Evolutionary conservation across 441 rosid genomes (phyloP), one percentile per base, ranked within the genome.

Genomic region (Pelargonium citronellum): DNA sequence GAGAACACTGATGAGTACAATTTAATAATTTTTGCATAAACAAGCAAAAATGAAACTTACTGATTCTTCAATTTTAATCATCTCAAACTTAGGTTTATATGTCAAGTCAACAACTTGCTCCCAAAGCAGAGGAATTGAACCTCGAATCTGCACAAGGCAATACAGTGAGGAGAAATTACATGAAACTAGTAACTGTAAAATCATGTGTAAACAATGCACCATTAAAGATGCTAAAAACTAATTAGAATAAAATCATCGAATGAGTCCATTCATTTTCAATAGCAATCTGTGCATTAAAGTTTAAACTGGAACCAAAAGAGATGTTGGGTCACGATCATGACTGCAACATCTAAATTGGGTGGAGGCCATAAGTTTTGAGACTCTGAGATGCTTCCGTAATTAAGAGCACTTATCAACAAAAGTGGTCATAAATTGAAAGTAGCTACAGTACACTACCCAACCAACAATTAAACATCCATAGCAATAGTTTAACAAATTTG

Each of bases 61-160:
- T 67, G 96, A 95, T 79, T 90, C 98, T 83, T 92, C 98, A 67
- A 91, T 85, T 77, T 72, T 86, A 71, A 90, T 83, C 75, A 95
- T 95, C 83, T 92, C 98, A 83, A 90, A 92, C 77, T 87, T 92
- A 74, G 90, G 95, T 78, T 89, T 88, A 74, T 86, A 85, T 17
- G 88, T 85, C 83, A 85, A 80, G 81, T 86, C 84, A 74, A 89
- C 92, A 83, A 84, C 78, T 75, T 89, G 96, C 81, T 89, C 89
- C 96, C 96, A 89, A 30, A 69, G 67, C 73, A 87, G 84, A 27
- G 99, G 99, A 44, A 95, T 95, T 76, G 97, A 95, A 11, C 99
- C 99, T 46, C 99, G 87, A 68, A 91, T 75, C 96, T 89, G 74
- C 46, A 77, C 68, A 77, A 74, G 64, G 69, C 66, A 71, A 79